A percentile compares a stretch with the other conserved stretches of the same genome.
phyloP scores from a whole-genome alignment of 2,329 filamentous ascomycete genomes.

The Cladosporium velox region DNA sequence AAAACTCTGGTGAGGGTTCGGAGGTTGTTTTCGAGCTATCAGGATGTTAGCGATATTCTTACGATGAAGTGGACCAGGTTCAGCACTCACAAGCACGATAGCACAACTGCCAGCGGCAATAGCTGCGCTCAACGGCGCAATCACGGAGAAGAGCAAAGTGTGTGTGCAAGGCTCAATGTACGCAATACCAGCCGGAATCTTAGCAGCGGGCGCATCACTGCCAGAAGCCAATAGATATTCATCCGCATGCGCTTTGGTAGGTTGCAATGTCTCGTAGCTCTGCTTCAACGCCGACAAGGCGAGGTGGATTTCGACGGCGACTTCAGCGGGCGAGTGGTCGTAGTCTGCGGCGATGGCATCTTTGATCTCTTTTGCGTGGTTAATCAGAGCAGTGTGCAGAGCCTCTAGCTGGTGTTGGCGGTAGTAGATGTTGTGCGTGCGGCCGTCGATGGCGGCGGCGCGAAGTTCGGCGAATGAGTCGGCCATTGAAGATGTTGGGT shows the following conservation, averaged over 20 bases:
- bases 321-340: slow-evolving; percentile 40
- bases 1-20: slow-evolving; percentile 41
- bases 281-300: slow-evolving; percentile 43
- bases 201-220: slow-evolving; percentile 40
- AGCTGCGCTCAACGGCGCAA: slow-evolving; percentile 50
- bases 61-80: no score
- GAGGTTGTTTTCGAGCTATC: slow-evolving; percentile 45
- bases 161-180: slow-evolving; percentile 53
- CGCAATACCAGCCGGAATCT: slow-evolving; percentile 45
- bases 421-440: slow-evolving; percentile 49
- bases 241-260: slow-evolving; percentile 40
- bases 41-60: background rate
- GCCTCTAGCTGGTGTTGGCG: slow-evolving; percentile 49
- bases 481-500: background rate
- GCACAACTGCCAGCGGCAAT: slow-evolving; percentile 56
- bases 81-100: slow-evolving; percentile 47
- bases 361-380: slow-evolving; percentile 40
- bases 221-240: slow-evolving; percentile 48
- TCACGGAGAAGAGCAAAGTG: slow-evolving; percentile 51
- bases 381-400: slow-evolving; percentile 44
- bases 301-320: slow-evolving; percentile 46
- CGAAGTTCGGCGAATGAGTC: slow-evolving; percentile 38
- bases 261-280: slow-evolving; percentile 45
- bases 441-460: slow-evolving; percentile 48
- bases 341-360: slow-evolving; percentile 47